Evolutionary conservation across 768 basidiomycete genomes (phyloP), one percentile per base, ranked within the genome.

Genomic region (Rossbeevera mucosa): DNA sequence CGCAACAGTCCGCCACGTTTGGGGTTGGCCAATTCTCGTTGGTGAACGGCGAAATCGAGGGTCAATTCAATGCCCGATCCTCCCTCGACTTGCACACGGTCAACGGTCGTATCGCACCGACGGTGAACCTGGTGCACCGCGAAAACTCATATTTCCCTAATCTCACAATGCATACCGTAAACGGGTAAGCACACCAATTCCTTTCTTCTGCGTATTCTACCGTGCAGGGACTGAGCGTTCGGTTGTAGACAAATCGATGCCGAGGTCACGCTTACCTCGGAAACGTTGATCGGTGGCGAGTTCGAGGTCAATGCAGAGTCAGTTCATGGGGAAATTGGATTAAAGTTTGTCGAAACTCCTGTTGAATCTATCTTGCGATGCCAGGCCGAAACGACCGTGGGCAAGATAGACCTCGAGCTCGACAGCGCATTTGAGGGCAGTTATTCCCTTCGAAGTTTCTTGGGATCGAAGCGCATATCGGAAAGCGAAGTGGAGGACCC

Each of bases 1-100:
- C 3, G 2, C 14, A 7, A 33, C 21, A 78, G 78, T 68, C 68
- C 26, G 47, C 76, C 40, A 59, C 59, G n/a, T 67, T 64, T 4
- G 56, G 56, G 1, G 24, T 47, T 21, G 70, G 64, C 6, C 26
- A 42, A 11, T 59, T 77, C 47, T 47, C 53, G n/a, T 77, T 77
- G 2, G 57, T 70, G 6, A 82, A 80, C 45, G 73, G 72, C n/a
- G 59, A 56, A 7, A 79, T 85, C 29, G 57, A 54, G 3, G 82
- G 83, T 3, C 55, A 51, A 16, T 79, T 73, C 63, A 71, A 71
- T 24, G 64, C 68, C 4, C 59, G 66, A 13, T 64, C 70, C 1
- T 64, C 64, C 3, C 65, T 84, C 24, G 44, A 33, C 9, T 53
- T 79, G 22, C 24, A 38, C 16, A 72, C 71, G n/a, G 56, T 70